A percentile compares a stretch with the other conserved stretches of the same genome.
phyloP scores from a whole-genome alignment of 208 protist species.

The Crithidia expoeki region DNA sequence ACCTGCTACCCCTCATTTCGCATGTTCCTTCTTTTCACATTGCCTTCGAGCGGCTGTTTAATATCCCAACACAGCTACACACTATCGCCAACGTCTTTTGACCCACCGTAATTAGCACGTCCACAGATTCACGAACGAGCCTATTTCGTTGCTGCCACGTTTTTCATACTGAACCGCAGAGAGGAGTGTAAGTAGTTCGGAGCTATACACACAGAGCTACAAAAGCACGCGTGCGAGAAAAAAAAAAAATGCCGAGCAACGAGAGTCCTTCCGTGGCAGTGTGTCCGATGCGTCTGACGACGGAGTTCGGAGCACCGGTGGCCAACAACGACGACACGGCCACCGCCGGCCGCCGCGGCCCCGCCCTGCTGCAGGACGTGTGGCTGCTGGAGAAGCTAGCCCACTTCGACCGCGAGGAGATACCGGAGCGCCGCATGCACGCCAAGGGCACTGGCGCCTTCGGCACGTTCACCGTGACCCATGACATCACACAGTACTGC shows the following conservation, averaged over 20 bases:
- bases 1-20: too few species aligned
- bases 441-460: conserved; percentile 24
- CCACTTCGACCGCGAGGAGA: conserved; percentile 17
- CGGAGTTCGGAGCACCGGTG: conserved; percentile 13
- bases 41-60: too few species aligned
- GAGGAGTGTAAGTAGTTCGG: not conserved
- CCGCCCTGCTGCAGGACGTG: conserved; percentile 19
- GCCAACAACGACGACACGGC: conserved; percentile 21
- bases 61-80: too few species aligned
- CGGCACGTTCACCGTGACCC: conserved; percentile 23
- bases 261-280: conserved; percentile 6
- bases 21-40: too few species aligned
- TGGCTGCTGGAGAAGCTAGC: conserved; percentile 27
- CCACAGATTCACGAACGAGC: too few species aligned
- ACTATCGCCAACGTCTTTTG: too few species aligned
- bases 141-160: too few species aligned
- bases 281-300: conserved; percentile 18
- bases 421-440: conserved; percentile 28
- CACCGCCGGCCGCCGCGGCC: conserved; percentile 19
- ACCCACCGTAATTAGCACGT: too few species aligned
- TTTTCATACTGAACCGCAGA: too few species aligned
- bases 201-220: not conserved
- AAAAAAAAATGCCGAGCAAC: not conserved
- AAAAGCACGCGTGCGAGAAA: not conserved
- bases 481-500: conserved; percentile 41